Percentiles rank a stretch among this genome's conserved stretches.
Conservation (phyloP, 345 rosid genomes). For the Bruguiera gymnorhiza region DNA sequence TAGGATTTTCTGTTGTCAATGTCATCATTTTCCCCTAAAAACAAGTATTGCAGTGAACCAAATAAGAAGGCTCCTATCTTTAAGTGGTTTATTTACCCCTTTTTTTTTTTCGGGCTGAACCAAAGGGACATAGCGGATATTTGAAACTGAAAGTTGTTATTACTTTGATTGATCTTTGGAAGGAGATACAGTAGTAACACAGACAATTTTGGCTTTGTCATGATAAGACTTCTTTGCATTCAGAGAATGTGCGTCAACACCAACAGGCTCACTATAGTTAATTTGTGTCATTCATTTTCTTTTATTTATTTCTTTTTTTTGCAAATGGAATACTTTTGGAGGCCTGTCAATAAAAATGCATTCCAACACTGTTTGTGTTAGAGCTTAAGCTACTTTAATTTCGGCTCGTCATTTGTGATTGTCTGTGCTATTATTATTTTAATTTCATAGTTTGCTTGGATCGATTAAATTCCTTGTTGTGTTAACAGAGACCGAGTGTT, state of each 20-base stretch:
- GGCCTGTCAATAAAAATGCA: neutral
- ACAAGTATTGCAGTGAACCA: too few species aligned
- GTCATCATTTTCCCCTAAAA: too few species aligned
- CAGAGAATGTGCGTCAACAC: neutral
- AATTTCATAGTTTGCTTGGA: neutral
- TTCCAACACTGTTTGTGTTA: conserved; percentile 1
- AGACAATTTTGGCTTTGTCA: too few species aligned
- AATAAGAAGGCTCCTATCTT: too few species aligned
- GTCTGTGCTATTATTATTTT: neutral
- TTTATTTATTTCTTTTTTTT: neutral
- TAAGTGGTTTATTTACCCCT: too few species aligned
- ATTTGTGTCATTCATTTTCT: neutral
- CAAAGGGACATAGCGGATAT: too few species aligned
- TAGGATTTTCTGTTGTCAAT: neutral
- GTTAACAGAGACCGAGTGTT: conserved; percentile 66
- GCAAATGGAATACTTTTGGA: neutral
- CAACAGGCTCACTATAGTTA: conserved; percentile 2
- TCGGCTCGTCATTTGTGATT: neutral
- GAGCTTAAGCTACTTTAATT: neutral
- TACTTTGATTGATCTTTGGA: too few species aligned
- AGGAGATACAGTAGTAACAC: too few species aligned
- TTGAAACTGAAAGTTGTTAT: too few species aligned
- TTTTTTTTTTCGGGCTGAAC: too few species aligned
- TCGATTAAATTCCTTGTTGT: conserved; percentile 8
- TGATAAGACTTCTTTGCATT: neutral